Percentiles rank a stretch among this genome's conserved stretches.
These are phyloP conservation scores for Luffa acutangula DNA, from an alignment of 306 rosid genomes.

Conservation along the genomic window DNA sequence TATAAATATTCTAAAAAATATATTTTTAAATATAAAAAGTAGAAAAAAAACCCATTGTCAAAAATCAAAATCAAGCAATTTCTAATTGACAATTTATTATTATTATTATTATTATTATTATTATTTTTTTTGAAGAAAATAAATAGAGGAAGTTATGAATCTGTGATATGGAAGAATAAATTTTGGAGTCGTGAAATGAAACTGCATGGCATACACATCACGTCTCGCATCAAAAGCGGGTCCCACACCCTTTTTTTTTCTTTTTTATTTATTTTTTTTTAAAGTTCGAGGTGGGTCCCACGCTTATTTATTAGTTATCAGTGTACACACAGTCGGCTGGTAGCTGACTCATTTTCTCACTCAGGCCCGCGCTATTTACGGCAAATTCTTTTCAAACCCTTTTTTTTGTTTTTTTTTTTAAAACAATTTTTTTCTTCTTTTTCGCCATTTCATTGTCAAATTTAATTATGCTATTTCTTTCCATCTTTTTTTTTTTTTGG, in stretches of 20 bases:
- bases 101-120: too few relatives aligned
- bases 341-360: neutral
- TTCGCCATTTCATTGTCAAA: neutral
- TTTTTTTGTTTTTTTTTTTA: neutral
- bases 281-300: neutral
- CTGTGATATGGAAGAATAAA: neutral
- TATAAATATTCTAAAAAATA: too few relatives aligned
- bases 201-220: neutral
- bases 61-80: too few relatives aligned
- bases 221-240: neutral
- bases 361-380: neutral
- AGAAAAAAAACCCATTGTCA: too few relatives aligned
- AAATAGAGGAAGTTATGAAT: neutral
- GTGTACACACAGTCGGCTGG: neutral
- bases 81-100: too few relatives aligned
- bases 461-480: too few relatives aligned
- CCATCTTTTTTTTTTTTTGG: too few relatives aligned
- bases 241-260: neutral
- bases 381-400: neutral
- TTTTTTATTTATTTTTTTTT: neutral
- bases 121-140: too few relatives aligned
- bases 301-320: neutral
- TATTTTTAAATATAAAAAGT: too few relatives aligned
- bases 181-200: neutral
- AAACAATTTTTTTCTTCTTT: neutral